A percentile compares a stretch with the other conserved stretches of the same genome.
Evolutionary conservation across 1,139 yeast genomes (phyloP).

Genomic region (Ashbya aceris): DNA sequence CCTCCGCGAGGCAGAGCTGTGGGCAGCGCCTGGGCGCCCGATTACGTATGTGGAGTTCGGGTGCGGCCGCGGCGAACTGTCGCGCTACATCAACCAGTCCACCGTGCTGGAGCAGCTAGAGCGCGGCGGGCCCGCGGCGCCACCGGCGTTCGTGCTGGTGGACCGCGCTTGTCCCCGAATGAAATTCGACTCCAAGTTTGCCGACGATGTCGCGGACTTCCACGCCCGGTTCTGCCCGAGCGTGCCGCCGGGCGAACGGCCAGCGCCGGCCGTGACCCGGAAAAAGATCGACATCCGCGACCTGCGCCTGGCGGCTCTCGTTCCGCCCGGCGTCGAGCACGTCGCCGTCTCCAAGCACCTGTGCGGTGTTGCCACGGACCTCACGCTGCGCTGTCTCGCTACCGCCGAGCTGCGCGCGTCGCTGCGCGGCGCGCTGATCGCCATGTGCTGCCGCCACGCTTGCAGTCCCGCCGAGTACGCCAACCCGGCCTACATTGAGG

Average conservation of each 20-base stretch:
- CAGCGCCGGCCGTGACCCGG: constrained; percentile 37
- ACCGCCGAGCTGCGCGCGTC: constrained; percentile 32
- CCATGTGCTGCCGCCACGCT: constrained; percentile 94
- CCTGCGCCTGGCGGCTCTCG: constrained; percentile 42
- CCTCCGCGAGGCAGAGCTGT: constrained; percentile 33
- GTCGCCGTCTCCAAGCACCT: constrained; percentile 78
- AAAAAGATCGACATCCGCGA: constrained; percentile 75
- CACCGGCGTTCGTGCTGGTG: constrained; percentile 49
- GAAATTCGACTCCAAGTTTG: constrained; percentile 66
- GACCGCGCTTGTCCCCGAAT: constrained; percentile 73
- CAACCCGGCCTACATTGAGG: constrained; percentile 39
- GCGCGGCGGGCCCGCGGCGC: constrained; percentile 32
- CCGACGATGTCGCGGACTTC: constrained; percentile 38
- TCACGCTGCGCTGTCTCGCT: constrained; percentile 59
- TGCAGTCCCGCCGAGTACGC: constrained; percentile 49
- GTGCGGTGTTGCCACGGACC: constrained; percentile 91
- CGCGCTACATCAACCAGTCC: constrained; percentile 45
- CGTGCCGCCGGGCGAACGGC: constrained; percentile 11
- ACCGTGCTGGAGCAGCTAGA: constrained; percentile 4
- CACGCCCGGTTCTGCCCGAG: constrained; percentile 6
- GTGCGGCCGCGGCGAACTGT: constrained; percentile 80
- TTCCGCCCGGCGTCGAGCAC: constrained; percentile 30
- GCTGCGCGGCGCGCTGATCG: constrained; percentile 58
- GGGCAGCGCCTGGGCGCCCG: not conserved
- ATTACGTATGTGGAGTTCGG: constrained; percentile 67